Evolutionary conservation across 805 yeast species (phyloP).

Genomic region (Barnettozyma wickerhamii): DNA sequence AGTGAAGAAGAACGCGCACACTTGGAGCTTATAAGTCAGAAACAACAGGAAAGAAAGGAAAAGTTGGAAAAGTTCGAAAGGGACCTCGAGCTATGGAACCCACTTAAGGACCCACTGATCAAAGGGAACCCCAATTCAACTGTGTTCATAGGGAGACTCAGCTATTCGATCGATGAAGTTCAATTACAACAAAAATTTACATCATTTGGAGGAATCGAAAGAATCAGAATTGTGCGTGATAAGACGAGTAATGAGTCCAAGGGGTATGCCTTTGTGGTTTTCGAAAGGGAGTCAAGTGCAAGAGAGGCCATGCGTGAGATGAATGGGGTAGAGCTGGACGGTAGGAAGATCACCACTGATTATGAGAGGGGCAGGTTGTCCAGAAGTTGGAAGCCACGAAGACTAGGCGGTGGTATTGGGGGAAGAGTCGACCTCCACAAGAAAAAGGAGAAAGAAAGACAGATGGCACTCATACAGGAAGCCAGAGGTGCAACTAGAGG

Average conservation of each 20-base stretch:
- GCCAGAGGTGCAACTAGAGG: constrained; percentile 10
- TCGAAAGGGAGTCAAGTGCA: constrained; percentile 56
- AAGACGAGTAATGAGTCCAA: constrained; percentile 48
- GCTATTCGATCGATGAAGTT: constrained; percentile 58
- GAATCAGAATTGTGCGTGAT: constrained; percentile 51
- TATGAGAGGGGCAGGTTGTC: constrained; percentile 64
- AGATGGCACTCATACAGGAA: constrained; percentile 6
- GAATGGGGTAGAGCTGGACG: constrained; percentile 47
- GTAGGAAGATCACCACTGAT: constrained; percentile 60
- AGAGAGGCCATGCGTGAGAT: constrained; percentile 56
- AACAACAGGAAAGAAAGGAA: constrained; percentile 20
- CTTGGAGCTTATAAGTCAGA: constrained; percentile 26
- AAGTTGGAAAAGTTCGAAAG: constrained; percentile 30
- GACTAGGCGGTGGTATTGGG: constrained; percentile 92
- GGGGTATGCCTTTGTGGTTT: constrained; percentile 85
- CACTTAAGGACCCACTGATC: constrained; percentile 51
- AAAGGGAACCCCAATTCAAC: constrained; percentile 75
- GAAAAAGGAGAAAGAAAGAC: constrained; percentile 15
- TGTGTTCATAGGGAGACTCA: constrained; percentile 70
- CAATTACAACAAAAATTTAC: constrained; percentile 62
- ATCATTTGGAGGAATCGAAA: constrained; percentile 68
- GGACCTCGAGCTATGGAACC: constrained; percentile 45
- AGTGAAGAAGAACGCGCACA: constrained; percentile 27
- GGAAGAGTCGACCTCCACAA: constrained; percentile 61
- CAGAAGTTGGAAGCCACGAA: constrained; percentile 64